Conservation (phyloP, 305 asterid species). For the Plantago coronopus region DNA sequence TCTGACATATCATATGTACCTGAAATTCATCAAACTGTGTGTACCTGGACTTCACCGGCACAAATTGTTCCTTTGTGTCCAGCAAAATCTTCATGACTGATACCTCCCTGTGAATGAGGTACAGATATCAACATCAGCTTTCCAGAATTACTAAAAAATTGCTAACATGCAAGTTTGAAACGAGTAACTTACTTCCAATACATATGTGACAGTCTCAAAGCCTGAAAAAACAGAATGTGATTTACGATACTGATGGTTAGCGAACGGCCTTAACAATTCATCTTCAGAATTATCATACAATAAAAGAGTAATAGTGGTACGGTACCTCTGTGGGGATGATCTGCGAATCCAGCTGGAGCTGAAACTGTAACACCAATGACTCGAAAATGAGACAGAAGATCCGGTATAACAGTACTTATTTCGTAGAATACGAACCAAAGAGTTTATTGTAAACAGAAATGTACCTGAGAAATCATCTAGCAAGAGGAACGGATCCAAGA, state of each 20-base stretch:
- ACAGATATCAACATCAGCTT: neutral
- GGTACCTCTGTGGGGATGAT: constrained; percentile 95
- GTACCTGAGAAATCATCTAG: constrained; percentile 86
- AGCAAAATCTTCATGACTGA: constrained; percentile 85
- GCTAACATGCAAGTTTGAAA: neutral
- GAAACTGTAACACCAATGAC: constrained; percentile 43
- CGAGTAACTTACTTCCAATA: constrained; percentile 52
- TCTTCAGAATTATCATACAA: neutral
- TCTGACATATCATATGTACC: neutral
- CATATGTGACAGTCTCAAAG: constrained; percentile 86
- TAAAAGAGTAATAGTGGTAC: neutral
- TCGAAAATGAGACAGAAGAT: neutral
- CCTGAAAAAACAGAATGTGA: constrained; percentile 35
- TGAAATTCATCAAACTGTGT: neutral
- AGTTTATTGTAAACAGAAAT: neutral
- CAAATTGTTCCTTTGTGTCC: constrained; percentile 81
- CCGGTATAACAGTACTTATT: neutral
- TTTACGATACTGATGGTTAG: constrained; percentile 5
- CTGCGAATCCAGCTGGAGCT: constrained; percentile 95
- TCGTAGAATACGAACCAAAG: too few species aligned
- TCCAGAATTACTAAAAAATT: neutral
- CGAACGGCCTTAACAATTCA: neutral
- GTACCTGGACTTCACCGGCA: constrained; percentile 89
- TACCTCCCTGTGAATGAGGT: constrained; percentile 52
- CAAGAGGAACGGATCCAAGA: constrained; percentile 82